These are phyloP conservation scores for Silene latifolia DNA, from an alignment of 148 eudicot species.

Conservation along the genomic window DNA sequence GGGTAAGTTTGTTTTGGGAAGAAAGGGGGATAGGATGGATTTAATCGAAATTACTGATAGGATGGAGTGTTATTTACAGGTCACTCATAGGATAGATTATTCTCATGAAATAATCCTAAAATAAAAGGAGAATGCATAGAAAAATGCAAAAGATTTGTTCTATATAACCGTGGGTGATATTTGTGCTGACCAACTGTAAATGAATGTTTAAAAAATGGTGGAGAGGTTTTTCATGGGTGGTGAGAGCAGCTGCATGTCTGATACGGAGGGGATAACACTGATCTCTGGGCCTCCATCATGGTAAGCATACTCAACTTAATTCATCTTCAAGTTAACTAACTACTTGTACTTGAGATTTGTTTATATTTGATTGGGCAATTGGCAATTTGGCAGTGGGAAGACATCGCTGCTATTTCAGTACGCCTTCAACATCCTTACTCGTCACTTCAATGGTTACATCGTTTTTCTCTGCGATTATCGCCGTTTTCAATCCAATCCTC, in stretches of 20 bases:
- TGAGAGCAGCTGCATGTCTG: background rate
- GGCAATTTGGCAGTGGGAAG: conserved; percentile 69
- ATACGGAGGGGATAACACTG: conserved; percentile 34
- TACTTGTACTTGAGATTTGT: background rate
- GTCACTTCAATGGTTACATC: conserved; percentile 30
- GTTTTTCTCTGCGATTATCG: conserved; percentile 62
- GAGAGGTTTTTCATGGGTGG: conserved; percentile 28
- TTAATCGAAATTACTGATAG: too few relatives aligned
- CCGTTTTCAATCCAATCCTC: conserved; percentile 48
- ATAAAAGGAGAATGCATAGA: too few relatives aligned
- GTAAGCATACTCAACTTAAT: conserved; percentile 22
- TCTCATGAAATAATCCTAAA: too few relatives aligned
- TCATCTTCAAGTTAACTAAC: background rate
- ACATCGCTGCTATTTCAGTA: conserved; percentile 80
- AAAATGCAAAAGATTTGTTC: too few relatives aligned
- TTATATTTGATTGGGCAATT: background rate
- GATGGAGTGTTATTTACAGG: too few relatives aligned
- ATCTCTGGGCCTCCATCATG: conserved; percentile 78
- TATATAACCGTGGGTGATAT: too few relatives aligned
- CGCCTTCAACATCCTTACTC: conserved; percentile 48
- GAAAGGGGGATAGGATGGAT: too few relatives aligned
- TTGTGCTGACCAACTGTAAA: too few relatives aligned
- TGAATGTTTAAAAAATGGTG: conserved; percentile 3
- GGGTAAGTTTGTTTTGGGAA: too few relatives aligned
- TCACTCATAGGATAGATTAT: too few relatives aligned